Conservation (phyloP, 2,329 filamentous ascomycete species). For the Hypoxylon sp. region DNA sequence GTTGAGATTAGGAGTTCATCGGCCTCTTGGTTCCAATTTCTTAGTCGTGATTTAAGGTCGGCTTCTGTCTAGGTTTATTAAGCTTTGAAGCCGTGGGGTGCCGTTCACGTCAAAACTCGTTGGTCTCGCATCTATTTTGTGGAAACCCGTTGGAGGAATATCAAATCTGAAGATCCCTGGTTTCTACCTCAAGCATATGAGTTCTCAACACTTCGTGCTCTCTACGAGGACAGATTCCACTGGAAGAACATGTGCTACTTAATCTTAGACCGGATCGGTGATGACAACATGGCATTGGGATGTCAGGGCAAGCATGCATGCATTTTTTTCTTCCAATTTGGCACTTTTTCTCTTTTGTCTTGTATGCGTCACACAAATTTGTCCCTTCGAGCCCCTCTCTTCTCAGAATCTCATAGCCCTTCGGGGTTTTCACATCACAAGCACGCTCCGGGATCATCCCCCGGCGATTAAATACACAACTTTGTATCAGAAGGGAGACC, state of each 20-base stretch:
- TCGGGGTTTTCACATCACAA: not conserved
- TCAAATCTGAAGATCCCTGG: not conserved
- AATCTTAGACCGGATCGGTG: conserved; percentile 18
- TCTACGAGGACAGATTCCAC: conserved; percentile 2
- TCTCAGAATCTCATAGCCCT: not conserved
- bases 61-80: conserved; percentile 1
- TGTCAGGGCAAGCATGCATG: conserved; percentile 12
- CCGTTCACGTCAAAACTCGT: not conserved
- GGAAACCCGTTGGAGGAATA: conserved; percentile 5
- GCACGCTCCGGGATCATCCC: not conserved
- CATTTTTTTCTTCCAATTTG: conserved; percentile 2
- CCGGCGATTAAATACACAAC: not conserved
- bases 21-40: conserved; percentile 2
- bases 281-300: conserved; percentile 13
- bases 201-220: not conserved
- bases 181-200: not conserved
- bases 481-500: not conserved
- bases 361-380: conserved; percentile 14
- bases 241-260: conserved; percentile 4
- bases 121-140: conserved; percentile 2
- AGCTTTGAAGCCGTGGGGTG: not conserved
- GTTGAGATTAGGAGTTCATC: conserved; percentile 8
- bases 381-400: conserved; percentile 5
- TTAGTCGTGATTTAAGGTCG: not conserved
- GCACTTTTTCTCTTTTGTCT: conserved; percentile 1